Percentiles rank a stretch among this genome's conserved stretches.
Evolutionary conservation across 768 basidiomycete genomes (phyloP).

Genomic region (Boletellus sp.): DNA sequence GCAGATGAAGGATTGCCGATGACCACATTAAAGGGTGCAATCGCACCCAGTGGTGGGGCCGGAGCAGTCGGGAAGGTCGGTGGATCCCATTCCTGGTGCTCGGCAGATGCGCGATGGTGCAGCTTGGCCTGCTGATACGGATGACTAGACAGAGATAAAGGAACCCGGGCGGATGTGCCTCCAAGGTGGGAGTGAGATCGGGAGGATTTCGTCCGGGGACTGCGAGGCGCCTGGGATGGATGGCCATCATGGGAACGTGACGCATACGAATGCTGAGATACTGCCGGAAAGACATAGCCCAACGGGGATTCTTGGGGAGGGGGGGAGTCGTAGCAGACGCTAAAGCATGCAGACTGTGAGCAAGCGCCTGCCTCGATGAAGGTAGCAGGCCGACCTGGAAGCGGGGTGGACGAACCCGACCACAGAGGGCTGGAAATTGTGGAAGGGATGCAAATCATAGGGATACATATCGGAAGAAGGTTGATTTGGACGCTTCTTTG

Average conservation of each 20-base stretch:
- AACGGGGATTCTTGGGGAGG: not conserved
- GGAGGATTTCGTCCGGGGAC: not conserved
- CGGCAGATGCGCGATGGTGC: constrained; percentile 10
- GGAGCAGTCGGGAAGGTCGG: not conserved
- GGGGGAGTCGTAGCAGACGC: constrained; percentile 5
- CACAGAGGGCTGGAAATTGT: constrained; percentile 1
- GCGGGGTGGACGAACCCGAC: not conserved
- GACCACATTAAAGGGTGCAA: not conserved
- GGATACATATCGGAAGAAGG: constrained; percentile 17
- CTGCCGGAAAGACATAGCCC: not conserved
- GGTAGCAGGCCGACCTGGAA: constrained; percentile 14
- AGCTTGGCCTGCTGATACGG: constrained; percentile 16
- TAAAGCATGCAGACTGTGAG: constrained; percentile 11
- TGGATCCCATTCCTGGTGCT: constrained; percentile 3
- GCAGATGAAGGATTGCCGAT: not conserved
- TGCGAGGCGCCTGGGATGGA: not conserved
- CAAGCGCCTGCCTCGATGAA: constrained; percentile 3
- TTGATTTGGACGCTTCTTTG: constrained; percentile 17
- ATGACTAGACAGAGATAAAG: constrained; percentile 8
- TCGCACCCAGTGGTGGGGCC: not conserved
- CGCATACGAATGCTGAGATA: constrained; percentile 5
- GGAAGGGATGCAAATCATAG: constrained; percentile 9
- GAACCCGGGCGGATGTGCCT: constrained; percentile 3
- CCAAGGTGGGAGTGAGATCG: constrained; percentile 7
- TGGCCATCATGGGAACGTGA: not conserved